phyloP scores from a whole-genome alignment of 805 yeast species.

The Yarrowia alimentaria region DNA sequence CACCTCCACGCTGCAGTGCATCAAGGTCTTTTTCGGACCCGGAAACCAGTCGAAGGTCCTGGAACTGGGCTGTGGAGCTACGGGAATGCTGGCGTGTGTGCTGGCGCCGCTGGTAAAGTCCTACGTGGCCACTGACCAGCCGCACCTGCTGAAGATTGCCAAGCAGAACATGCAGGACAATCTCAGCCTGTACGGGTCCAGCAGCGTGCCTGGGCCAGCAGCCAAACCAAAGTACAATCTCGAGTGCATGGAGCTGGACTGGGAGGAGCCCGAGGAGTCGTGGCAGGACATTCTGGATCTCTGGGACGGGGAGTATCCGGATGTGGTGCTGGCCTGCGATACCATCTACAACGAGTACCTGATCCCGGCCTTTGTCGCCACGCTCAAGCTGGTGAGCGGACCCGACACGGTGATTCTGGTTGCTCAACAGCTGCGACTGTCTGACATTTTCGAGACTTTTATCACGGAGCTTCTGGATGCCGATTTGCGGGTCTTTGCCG shows the following conservation, averaged over 20 bases:
- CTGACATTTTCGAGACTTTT: conserved; percentile 50
- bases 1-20: background rate
- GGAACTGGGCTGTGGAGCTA: conserved; percentile 64
- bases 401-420: conserved; percentile 43
- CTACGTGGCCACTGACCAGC: conserved; percentile 61
- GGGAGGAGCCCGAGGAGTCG: conserved; percentile 53
- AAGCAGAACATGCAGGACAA: conserved; percentile 49
- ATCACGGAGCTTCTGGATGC: conserved; percentile 39
- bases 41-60: conserved; percentile 40
- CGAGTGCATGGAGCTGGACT: conserved; percentile 56
- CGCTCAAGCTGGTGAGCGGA: conserved; percentile 42
- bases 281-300: conserved; percentile 33
- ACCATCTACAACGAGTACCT: conserved; percentile 64
- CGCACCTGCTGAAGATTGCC: conserved; percentile 51
- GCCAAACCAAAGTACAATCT: conserved; percentile 20
- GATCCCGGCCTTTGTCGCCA: conserved; percentile 49
- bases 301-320: conserved; percentile 37
- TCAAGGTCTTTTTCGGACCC: conserved; percentile 12
- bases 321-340: conserved; percentile 57
- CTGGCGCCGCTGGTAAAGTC: conserved; percentile 41
- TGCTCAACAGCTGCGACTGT: conserved; percentile 56
- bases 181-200: conserved; percentile 34
- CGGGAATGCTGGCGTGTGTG: conserved; percentile 50
- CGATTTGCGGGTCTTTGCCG: conserved; percentile 38
- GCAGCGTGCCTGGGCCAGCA: conserved; percentile 30